Evolutionary conservation across 139 green algal genomes (phyloP), one percentile per base, ranked within the genome.

Genomic region (Picochlorum sp.): DNA sequence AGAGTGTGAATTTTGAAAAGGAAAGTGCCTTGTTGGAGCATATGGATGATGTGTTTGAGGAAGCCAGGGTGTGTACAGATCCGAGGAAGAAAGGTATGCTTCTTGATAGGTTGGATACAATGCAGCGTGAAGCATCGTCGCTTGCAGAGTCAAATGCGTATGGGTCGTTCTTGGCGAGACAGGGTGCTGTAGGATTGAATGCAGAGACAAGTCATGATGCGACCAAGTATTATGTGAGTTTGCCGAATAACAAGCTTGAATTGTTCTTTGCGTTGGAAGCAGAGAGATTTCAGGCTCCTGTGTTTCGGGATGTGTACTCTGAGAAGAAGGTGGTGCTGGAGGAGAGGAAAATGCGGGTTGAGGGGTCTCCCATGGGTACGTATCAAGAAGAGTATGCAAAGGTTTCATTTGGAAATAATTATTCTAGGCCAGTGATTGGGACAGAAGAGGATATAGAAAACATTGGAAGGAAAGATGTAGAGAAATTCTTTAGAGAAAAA

Each of bases 201-300:
- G 90, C 90, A 6, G 75, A 76, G 49, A 96, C 90, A 63, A 77
- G 26, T 15, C 88, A 95, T 45, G 90, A 96, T 67, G 68, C 77
- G 34, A 96, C 90, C 14, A 80, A 80, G 54, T 91, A 86, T 66
- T 85, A 68, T 9, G 23, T 50, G 23, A 75, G 58, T 2, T 74
- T 96, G 50, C 89, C 79, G 2, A 52, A 70, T 45, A 85, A 82
- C 64, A 82, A 78, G 51, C 61, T 81, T 10, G 87, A 95, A 85
- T 77, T 95, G 45, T 96, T 88, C 88, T 92, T 96, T 79, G 88
- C 88, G 6, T 62, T 96, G 44, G 90, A 96, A 76, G 74, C 78
- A 8, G 84, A 87, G 49, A 75, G 90, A 24, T 95, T 96, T 68
- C 80, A 83, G 66, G 69, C 67, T 15, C 79, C 84, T 1, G 80